Evolutionary conservation across 371 early-diverging fungal species (phyloP).

Genomic region (Mycotypha africana): DNA sequence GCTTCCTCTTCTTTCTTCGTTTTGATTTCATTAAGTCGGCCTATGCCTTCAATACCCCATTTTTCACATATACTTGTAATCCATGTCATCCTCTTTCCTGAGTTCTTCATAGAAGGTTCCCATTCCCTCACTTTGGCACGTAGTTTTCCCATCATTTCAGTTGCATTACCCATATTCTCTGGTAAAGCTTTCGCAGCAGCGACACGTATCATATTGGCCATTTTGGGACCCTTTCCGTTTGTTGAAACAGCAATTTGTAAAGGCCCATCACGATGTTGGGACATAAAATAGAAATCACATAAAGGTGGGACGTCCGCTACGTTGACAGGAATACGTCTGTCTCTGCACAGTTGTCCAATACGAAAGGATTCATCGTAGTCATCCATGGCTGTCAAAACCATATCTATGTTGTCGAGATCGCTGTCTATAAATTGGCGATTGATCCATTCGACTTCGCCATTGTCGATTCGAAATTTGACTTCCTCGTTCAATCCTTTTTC

Average conservation of each 20-base stretch:
- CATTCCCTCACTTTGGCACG: slow-evolving; percentile 61
- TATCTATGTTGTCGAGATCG: slow-evolving; percentile 53
- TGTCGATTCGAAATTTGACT: slow-evolving; percentile 54
- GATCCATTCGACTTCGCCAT: slow-evolving; percentile 56
- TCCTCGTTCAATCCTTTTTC: slow-evolving; percentile 58
- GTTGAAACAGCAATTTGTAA: slow-evolving; percentile 89
- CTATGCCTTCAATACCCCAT: slow-evolving; percentile 40
- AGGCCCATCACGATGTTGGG: slow-evolving; percentile 76
- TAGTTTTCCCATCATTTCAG: slow-evolving; percentile 65
- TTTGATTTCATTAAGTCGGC: slow-evolving; percentile 15
- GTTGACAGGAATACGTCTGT: slow-evolving; percentile 79
- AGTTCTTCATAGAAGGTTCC: slow-evolving; percentile 61
- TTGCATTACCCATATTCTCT: slow-evolving; percentile 59
- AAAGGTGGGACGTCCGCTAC: slow-evolving; percentile 87
- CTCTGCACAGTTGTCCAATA: slow-evolving; percentile 65
- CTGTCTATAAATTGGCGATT: slow-evolving; percentile 52
- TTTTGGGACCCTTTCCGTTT: slow-evolving; percentile 83
- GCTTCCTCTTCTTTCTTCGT: slow-evolving; percentile 18
- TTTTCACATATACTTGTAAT: slow-evolving; percentile 64
- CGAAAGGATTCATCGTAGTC: slow-evolving; percentile 66
- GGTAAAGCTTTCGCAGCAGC: slow-evolving; percentile 64
- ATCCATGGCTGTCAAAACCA: slow-evolving; percentile 82
- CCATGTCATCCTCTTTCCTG: slow-evolving; percentile 80
- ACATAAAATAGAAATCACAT: slow-evolving; percentile 93
- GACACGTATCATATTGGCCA: slow-evolving; percentile 76